A percentile compares a stretch with the other conserved stretches of the same genome.
Conservation (phyloP, 306 rosid species). For the Adenanthera pavonina region DNA sequence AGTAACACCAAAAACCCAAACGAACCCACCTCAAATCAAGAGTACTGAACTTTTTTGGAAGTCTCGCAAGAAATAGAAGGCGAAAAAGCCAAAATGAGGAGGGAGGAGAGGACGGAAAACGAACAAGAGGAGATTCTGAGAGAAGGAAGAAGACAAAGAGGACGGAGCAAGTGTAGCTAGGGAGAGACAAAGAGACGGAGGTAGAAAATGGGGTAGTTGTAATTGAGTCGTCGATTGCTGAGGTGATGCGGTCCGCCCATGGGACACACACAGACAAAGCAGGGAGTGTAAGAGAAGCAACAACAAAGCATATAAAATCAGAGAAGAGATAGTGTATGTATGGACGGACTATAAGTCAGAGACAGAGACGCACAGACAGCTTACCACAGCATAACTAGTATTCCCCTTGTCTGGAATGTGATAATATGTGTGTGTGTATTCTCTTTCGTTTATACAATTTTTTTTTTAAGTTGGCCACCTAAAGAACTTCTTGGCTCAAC, state of each 20-base stretch:
- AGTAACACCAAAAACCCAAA: neutral
- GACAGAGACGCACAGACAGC: conserved; percentile 36
- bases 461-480: neutral
- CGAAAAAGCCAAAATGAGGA: conserved; percentile 10
- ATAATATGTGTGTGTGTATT: neutral
- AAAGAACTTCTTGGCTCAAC: neutral
- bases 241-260: conserved; percentile 45
- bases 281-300: conserved; percentile 50
- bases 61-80: neutral
- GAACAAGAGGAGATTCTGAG: conserved; percentile 56
- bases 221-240: conserved; percentile 46
- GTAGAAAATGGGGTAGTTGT: conserved; percentile 45
- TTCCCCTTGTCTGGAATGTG: neutral
- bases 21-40: conserved; percentile 19
- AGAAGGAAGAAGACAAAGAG: conserved; percentile 64
- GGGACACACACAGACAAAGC: conserved; percentile 58
- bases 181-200: conserved; percentile 20
- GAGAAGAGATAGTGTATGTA: conserved; percentile 45
- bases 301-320: conserved; percentile 61
- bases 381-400: conserved; percentile 20
- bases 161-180: conserved; percentile 21
- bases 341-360: conserved; percentile 44
- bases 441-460: neutral
- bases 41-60: neutral
- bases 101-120: conserved; percentile 17